These are phyloP conservation scores for Rhododendron simsii DNA, from an alignment of 148 eudicot genomes.

Conservation along the genomic window DNA sequence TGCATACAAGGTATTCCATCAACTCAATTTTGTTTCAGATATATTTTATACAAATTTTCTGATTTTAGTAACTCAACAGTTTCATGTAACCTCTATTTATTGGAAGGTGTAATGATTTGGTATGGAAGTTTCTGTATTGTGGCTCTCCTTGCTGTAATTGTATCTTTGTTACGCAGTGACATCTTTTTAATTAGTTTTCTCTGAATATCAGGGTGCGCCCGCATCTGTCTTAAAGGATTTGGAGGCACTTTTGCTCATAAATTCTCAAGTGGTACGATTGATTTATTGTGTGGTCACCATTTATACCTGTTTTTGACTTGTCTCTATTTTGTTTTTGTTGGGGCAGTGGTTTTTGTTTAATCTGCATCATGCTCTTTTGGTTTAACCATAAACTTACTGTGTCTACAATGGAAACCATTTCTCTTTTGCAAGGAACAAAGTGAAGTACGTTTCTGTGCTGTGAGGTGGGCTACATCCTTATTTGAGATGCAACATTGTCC, in stretches of 20 bases:
- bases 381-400: not conserved
- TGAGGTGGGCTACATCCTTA: slow-evolving; percentile 94
- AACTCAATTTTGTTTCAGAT: not conserved
- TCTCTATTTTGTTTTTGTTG: not conserved
- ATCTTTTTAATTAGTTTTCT: slow-evolving; percentile 13
- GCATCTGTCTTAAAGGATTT: slow-evolving; percentile 55
- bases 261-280: slow-evolving; percentile 69
- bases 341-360: not conserved
- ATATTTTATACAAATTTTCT: not conserved
- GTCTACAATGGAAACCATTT: slow-evolving; percentile 8
- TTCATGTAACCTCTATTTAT: not conserved
- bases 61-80: not conserved
- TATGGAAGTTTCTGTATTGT: not conserved
- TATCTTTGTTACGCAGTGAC: slow-evolving; percentile 1
- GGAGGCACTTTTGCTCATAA: slow-evolving; percentile 73
- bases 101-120: not conserved
- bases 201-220: slow-evolving; percentile 60
- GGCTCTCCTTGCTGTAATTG: not conserved
- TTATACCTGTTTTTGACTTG: not conserved
- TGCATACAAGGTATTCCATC: slow-evolving; percentile 65
- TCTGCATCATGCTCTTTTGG: not conserved
- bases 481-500: slow-evolving; percentile 85
- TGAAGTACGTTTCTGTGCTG: slow-evolving; percentile 96
- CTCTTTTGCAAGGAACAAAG: slow-evolving; percentile 58
- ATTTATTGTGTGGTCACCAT: slow-evolving; percentile 5